phyloP scores from a whole-genome alignment of 805 yeast species.

The Schwanniomyces occidentalis region DNA sequence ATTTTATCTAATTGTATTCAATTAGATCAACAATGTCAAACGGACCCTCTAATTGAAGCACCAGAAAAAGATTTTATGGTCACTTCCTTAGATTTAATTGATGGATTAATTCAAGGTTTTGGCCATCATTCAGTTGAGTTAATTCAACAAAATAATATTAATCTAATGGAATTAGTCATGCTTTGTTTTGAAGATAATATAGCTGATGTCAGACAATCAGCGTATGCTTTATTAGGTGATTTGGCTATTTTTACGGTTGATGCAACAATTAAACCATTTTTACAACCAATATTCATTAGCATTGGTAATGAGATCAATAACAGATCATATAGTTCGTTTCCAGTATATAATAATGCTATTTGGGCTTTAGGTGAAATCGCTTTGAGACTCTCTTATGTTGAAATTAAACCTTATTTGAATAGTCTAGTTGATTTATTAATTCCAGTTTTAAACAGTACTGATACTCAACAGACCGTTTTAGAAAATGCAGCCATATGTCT shows the following conservation, averaged over 20 bases:
- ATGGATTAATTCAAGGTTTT: slow-evolving; percentile 90
- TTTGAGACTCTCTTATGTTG: slow-evolving; percentile 50
- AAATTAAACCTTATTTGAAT: slow-evolving; percentile 51
- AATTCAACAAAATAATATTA: slow-evolving; percentile 36
- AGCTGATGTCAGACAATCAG: slow-evolving; percentile 90
- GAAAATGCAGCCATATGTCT: slow-evolving; percentile 90
- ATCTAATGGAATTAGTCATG: slow-evolving; percentile 61
- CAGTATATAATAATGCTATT: slow-evolving; percentile 84
- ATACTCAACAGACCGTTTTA: slow-evolving; percentile 61
- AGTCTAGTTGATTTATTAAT: slow-evolving; percentile 58
- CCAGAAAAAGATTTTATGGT: slow-evolving; percentile 92
- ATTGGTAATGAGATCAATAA: slow-evolving; percentile 68
- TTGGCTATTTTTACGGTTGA: slow-evolving; percentile 62
- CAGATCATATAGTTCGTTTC: slow-evolving; percentile 48
- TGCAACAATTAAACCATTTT: slow-evolving; percentile 45
- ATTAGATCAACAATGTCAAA: slow-evolving; percentile 59
- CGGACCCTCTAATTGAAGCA: slow-evolving; percentile 65
- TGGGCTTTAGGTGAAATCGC: slow-evolving; percentile 94
- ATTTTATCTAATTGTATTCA: slow-evolving; percentile 70
- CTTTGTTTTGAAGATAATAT: slow-evolving; percentile 72
- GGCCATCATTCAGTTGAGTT: slow-evolving; percentile 61
- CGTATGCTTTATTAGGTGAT: slow-evolving; percentile 89
- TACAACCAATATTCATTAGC: slow-evolving; percentile 57
- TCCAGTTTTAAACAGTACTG: slow-evolving; percentile 55
- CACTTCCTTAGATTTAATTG: slow-evolving; percentile 85